Conservation (phyloP, 2,329 filamentous ascomycete species). For the Colletotrichum acutatum region DNA sequence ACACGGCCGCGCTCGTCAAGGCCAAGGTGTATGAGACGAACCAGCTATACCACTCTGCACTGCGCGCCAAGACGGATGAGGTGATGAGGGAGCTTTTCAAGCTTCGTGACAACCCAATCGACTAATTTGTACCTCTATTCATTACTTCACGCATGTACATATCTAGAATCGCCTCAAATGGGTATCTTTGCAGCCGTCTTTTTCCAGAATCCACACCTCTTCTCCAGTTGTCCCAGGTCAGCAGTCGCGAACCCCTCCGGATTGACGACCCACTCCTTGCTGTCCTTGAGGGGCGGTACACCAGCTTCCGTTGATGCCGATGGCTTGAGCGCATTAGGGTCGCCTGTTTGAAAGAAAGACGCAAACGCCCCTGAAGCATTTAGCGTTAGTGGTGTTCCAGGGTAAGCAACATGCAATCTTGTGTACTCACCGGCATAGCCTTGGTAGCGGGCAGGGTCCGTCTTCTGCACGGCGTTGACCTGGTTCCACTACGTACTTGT, state of each 20-base stretch:
- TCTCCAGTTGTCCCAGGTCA: slow-evolving; percentile 50
- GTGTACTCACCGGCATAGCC: slow-evolving; percentile 53
- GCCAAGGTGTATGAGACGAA: slow-evolving; percentile 89
- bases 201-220: slow-evolving; percentile 66
- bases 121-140: slow-evolving; percentile 49
- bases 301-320: slow-evolving; percentile 54
- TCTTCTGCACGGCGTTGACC: slow-evolving; percentile 61
- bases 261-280: slow-evolving; percentile 62
- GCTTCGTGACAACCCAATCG: slow-evolving; percentile 75
- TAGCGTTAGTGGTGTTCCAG: not conserved
- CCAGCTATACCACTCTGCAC: slow-evolving; percentile 85
- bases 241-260: slow-evolving; percentile 55
- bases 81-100: slow-evolving; percentile 81
- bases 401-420: not conserved
- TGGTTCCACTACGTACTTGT: slow-evolving; percentile 61
- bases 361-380: slow-evolving; percentile 62
- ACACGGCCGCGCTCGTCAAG: slow-evolving; percentile 80
- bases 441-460: slow-evolving; percentile 63
- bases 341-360: slow-evolving; percentile 68
- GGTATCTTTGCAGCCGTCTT: slow-evolving; percentile 57
- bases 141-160: not conserved
- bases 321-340: slow-evolving; percentile 68
- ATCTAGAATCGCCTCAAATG: slow-evolving; percentile 45
- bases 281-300: slow-evolving; percentile 55
- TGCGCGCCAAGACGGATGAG: slow-evolving; percentile 79